Percentiles rank a stretch among this genome's conserved stretches.
These are phyloP conservation scores for Artomyces pyxidatus DNA, from an alignment of 768 basidiomycete genomes.

Conservation along the genomic window DNA sequence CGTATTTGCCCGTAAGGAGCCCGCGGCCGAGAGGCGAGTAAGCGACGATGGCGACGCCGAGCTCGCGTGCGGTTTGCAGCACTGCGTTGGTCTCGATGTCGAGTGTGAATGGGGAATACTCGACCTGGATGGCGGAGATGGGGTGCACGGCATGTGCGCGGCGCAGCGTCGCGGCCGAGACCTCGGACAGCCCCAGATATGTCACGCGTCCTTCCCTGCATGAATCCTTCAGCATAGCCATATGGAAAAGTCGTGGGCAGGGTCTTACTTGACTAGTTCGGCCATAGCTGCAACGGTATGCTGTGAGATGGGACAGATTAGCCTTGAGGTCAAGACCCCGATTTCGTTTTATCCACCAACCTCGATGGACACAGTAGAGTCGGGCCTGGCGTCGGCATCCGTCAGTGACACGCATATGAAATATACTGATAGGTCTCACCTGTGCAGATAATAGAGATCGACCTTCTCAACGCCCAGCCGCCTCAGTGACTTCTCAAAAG, in stretches of 20 bases:
- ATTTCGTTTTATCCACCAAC: background rate
- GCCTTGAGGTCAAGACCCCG: background rate
- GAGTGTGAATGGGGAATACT: constrained; percentile 30
- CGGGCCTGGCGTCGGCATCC: constrained; percentile 4
- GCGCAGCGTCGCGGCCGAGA: constrained; percentile 25
- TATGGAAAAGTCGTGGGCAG: constrained; percentile 12
- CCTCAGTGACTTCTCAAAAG: constrained; percentile 20
- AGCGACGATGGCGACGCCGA: constrained; percentile 33
- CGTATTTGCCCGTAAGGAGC: too few species aligned
- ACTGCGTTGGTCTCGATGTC: constrained; percentile 25
- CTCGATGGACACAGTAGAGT: constrained; percentile 11
- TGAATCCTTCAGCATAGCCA: background rate
- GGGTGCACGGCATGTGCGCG: constrained; percentile 31
- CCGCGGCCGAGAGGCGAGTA: too few species aligned
- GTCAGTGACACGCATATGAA: background rate
- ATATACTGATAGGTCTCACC: constrained; percentile 11
- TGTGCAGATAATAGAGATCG: constrained; percentile 27
- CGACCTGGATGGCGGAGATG: constrained; percentile 28
- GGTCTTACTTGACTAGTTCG: constrained; percentile 22
- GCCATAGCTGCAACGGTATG: constrained; percentile 12
- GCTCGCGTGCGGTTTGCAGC: constrained; percentile 24
- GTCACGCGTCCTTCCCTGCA: constrained; percentile 27
- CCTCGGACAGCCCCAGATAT: constrained; percentile 27
- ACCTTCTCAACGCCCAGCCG: constrained; percentile 23
- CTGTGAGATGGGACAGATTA: constrained; percentile 1